Percentiles rank a stretch among this genome's conserved stretches.
These are phyloP conservation scores for Fusarium agapanthi DNA, from an alignment of 2,329 filamentous ascomycete genomes.

Conservation along the genomic window DNA sequence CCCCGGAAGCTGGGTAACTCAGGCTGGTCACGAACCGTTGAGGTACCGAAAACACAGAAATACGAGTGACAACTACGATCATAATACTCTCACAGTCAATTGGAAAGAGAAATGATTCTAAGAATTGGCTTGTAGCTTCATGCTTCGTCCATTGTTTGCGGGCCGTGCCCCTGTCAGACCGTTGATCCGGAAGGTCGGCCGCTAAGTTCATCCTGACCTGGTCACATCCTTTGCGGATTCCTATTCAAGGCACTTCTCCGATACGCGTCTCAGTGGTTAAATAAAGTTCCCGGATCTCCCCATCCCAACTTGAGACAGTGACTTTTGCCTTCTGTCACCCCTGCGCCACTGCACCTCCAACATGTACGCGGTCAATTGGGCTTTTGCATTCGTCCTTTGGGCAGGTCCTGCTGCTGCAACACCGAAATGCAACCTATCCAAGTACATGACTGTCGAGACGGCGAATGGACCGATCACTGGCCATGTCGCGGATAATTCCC, in stretches of 20 bases:
- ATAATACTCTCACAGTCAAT: fast-evolving
- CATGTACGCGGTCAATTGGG: conserved; percentile 12
- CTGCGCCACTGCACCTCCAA: neutral
- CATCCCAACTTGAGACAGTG: neutral
- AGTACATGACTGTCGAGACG: conserved; percentile 42
- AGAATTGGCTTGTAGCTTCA: neutral
- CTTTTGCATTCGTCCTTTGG: conserved; percentile 1
- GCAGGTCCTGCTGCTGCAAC: conserved; percentile 10
- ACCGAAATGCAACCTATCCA: conserved; percentile 17
- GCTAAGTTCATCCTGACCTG: neutral
- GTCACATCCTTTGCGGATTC: neutral
- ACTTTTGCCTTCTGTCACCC: neutral
- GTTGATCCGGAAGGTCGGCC: neutral
- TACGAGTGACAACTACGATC: fast-evolving
- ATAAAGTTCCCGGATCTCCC: neutral
- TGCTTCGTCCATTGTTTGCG: too few species aligned
- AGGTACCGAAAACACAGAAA: fast-evolving
- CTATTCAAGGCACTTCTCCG: neutral
- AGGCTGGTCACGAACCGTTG: too few species aligned
- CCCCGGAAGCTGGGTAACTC: neutral
- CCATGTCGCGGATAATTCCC: conserved; percentile 42
- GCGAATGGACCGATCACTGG: conserved; percentile 48
- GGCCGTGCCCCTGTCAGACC: neutral
- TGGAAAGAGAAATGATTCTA: fast-evolving
- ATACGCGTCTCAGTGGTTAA: neutral